Conservation (phyloP, 2,329 filamentous ascomycete genomes). For the Aspergillus versicolor region DNA sequence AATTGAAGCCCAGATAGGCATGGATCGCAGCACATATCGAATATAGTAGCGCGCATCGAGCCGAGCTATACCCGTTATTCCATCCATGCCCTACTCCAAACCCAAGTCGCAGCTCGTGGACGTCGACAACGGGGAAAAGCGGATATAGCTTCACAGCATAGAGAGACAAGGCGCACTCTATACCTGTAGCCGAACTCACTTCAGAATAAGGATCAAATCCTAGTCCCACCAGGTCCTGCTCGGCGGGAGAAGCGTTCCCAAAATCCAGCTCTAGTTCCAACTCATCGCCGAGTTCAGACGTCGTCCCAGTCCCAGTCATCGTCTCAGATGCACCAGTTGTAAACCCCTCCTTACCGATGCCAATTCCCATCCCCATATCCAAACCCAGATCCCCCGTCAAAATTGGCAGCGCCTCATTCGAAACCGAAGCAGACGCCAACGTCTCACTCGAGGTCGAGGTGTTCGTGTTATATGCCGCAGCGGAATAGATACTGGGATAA, state of each 20-base stretch:
- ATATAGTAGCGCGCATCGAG: not conserved
- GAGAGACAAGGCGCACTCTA: not conserved
- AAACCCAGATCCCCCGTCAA: not conserved
- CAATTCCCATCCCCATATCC: not conserved
- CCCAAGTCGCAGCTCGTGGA: not conserved
- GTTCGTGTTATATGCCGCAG: not conserved
- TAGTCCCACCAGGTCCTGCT: not conserved
- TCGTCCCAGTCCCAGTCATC: not conserved
- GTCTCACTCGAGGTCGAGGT: not conserved
- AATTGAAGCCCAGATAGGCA: not conserved
- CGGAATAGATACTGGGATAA: not conserved
- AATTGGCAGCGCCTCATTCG: not conserved
- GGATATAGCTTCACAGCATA: not conserved
- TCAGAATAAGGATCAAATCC: not conserved
- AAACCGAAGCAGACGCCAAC: not conserved
- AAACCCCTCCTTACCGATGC: not conserved
- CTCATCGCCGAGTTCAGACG: not conserved
- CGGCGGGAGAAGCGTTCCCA: not conserved
- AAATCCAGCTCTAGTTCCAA: not conserved
- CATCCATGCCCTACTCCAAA: not conserved
- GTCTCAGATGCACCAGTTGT: not conserved
- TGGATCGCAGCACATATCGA: not conserved
- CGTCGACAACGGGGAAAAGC: constrained; percentile 1
- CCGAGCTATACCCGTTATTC: not conserved
- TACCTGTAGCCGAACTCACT: not conserved